Percentiles rank a stretch among this genome's conserved stretches.
These are phyloP conservation scores for Cairneyella variabilis DNA, from an alignment of 495 filamentous ascomycete species.

Conservation along the genomic window DNA sequence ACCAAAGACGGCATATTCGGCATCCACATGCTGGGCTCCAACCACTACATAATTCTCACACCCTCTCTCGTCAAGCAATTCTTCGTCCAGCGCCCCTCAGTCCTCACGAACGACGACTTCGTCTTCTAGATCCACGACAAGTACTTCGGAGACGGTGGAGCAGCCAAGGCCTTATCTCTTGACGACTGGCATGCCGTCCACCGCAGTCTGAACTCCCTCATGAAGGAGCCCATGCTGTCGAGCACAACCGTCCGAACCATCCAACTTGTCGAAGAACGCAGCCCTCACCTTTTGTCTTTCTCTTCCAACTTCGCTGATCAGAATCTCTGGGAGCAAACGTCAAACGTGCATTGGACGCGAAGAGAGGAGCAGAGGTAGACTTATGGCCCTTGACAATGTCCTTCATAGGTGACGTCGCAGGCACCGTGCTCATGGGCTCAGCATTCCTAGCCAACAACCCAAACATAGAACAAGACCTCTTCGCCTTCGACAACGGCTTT, in stretches of 20 bases:
- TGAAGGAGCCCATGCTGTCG: background rate
- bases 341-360: no score
- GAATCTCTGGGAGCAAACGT: no score
- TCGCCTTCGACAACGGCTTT: no score
- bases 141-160: slow-evolving; percentile 3
- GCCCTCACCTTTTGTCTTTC: slow-evolving; percentile 8
- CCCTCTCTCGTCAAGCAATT: background rate
- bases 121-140: slow-evolving; percentile 6
- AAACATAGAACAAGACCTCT: no score
- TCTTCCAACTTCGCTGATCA: no score
- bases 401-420: no score
- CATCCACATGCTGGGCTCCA: background rate
- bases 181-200: slow-evolving; percentile 1
- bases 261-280: background rate
- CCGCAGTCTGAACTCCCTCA: background rate
- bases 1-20: background rate
- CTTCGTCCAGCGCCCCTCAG: background rate
- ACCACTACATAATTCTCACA: background rate
- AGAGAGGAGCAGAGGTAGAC: no score
- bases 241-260: slow-evolving; percentile 1
- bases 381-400: no score
- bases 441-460: no score
- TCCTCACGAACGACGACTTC: background rate
- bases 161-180: background rate
- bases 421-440: no score